These are phyloP conservation scores for Hymenoscyphus infarciens DNA, from an alignment of 2,329 filamentous ascomycete genomes.

Conservation along the genomic window DNA sequence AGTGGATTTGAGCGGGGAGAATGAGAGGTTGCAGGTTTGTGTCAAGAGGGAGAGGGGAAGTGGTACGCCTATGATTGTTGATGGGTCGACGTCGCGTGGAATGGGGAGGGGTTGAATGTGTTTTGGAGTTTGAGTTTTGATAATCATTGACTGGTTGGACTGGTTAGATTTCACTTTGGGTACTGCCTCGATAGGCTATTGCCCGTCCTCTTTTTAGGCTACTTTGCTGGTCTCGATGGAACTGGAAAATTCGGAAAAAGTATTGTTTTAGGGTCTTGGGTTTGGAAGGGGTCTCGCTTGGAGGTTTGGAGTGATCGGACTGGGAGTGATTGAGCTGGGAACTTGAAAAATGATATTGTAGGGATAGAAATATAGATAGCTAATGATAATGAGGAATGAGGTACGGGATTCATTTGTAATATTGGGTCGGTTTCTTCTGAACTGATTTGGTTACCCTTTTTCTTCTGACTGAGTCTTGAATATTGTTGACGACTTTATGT, in stretches of 20 bases:
- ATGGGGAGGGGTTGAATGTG: not conserved
- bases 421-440: too few relatives aligned
- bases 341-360: not conserved
- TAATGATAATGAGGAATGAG: constrained; percentile 1
- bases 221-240: too few relatives aligned
- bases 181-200: not conserved
- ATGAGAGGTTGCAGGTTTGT: not conserved
- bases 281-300: not conserved
- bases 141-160: too few relatives aligned
- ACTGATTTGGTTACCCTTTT: too few relatives aligned
- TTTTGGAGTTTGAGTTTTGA: too few relatives aligned
- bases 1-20: not conserved
- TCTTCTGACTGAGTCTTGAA: too few relatives aligned
- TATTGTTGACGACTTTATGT: too few relatives aligned
- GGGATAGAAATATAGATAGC: not conserved
- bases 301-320: not conserved
- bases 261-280: not conserved
- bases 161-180: not conserved
- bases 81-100: not conserved
- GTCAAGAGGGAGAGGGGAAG: not conserved
- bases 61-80: not conserved
- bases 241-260: too few relatives aligned
- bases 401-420: too few relatives aligned
- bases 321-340: not conserved
- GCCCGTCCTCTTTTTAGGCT: not conserved